Evolutionary conservation across 202 grass and related monocot species (phyloP).

Genomic region (Musa balbisiana): DNA sequence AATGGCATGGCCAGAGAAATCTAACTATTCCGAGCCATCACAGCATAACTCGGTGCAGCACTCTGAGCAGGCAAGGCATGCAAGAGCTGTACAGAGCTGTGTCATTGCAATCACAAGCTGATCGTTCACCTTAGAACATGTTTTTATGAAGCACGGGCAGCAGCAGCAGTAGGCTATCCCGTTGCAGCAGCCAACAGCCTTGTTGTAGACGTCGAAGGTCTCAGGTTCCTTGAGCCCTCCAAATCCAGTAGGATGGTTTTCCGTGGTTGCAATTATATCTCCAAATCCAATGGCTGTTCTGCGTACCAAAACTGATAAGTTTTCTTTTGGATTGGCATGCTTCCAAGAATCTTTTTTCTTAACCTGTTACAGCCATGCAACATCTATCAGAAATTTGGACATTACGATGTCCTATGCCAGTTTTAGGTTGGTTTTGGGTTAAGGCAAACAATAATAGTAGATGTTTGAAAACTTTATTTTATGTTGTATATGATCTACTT

Average conservation of each 20-base stretch:
- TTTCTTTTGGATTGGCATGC: slow-evolving; percentile 21
- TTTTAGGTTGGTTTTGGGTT: too few species aligned
- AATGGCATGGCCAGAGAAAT: not conserved
- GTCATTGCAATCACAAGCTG: slow-evolving; percentile 48
- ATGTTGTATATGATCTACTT: too few species aligned
- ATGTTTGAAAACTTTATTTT: too few species aligned
- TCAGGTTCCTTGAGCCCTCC: slow-evolving; percentile 35
- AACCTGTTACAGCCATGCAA: slow-evolving; percentile 17
- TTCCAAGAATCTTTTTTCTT: slow-evolving; percentile 30
- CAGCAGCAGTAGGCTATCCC: slow-evolving; percentile 45
- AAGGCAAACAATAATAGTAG: too few species aligned
- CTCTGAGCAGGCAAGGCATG: slow-evolving; percentile 80
- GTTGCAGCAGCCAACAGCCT: slow-evolving; percentile 57
- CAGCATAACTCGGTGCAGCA: slow-evolving; percentile 72
- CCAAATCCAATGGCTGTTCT: slow-evolving; percentile 59
- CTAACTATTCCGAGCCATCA: slow-evolving; percentile 31
- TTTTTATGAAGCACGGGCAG: slow-evolving; percentile 75
- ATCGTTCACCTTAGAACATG: slow-evolving; percentile 68
- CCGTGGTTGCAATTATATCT: slow-evolving; percentile 49
- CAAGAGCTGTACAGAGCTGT: slow-evolving; percentile 52
- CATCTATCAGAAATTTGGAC: not conserved
- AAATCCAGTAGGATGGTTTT: slow-evolving; percentile 40
- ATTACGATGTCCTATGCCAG: too few species aligned
- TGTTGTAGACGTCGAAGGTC: slow-evolving; percentile 36
- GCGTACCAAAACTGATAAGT: slow-evolving; percentile 20